Evolutionary conservation across 345 rosid species (phyloP).

Genomic region (Hibiscus trionum): DNA sequence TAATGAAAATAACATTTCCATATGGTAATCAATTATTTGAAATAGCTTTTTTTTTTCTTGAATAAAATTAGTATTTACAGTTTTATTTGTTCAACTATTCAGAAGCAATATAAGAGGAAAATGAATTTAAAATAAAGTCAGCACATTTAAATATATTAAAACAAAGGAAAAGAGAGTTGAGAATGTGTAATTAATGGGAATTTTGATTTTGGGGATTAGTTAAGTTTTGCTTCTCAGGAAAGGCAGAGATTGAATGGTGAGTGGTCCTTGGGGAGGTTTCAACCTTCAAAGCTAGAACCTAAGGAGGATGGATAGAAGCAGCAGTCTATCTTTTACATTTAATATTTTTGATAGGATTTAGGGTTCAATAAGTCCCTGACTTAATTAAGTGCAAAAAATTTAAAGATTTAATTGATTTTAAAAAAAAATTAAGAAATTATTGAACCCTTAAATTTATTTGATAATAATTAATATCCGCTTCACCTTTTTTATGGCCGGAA

Average conservation of each 20-base stretch:
- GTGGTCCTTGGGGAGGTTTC: background rate
- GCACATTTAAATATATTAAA: background rate
- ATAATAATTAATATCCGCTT: too few relatives aligned
- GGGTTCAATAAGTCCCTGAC: too few relatives aligned
- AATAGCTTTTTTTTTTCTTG: background rate
- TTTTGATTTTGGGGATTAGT: background rate
- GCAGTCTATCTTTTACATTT: background rate
- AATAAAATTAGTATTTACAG: background rate
- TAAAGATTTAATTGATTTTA: too few relatives aligned
- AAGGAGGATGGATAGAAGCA: too few relatives aligned
- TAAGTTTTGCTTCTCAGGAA: background rate
- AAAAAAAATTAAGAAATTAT: too few relatives aligned
- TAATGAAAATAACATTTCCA: background rate
- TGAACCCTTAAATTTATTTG: too few relatives aligned
- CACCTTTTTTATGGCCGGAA: too few relatives aligned
- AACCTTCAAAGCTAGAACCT: background rate
- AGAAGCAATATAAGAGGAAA: background rate
- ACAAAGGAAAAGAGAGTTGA: background rate
- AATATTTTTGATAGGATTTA: background rate
- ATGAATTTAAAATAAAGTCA: background rate
- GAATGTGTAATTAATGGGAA: background rate
- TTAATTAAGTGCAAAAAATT: too few relatives aligned
- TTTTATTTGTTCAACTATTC: background rate
- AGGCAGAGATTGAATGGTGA: background rate
- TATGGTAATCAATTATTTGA: background rate